Conservation (phyloP, 1,284 basidiomycete genomes). For the Melanopsichium pennsylvanicum region DNA sequence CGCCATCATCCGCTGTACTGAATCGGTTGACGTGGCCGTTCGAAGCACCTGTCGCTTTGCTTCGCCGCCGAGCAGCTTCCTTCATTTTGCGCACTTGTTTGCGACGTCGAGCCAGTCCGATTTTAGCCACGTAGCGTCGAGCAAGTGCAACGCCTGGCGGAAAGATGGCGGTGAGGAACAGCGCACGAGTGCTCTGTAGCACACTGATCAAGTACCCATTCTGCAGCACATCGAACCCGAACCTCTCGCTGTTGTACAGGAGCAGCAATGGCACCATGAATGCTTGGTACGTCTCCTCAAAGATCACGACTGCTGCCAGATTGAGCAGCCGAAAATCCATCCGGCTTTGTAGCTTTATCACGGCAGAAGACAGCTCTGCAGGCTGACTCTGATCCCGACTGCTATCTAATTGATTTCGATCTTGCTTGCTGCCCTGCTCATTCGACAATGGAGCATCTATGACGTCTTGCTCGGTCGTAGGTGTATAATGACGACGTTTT, state of each 20-base stretch:
- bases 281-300: constrained; percentile 58
- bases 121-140: constrained; percentile 37
- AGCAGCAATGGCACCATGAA: constrained; percentile 59
- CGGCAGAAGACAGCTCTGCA: constrained; percentile 21
- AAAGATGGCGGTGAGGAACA: constrained; percentile 55
- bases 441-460: constrained; percentile 24
- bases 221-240: constrained; percentile 55
- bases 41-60: background rate
- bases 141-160: constrained; percentile 46
- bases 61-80: constrained; percentile 16
- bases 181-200: constrained; percentile 50
- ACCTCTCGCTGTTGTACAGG: constrained; percentile 58
- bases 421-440: background rate
- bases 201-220: constrained; percentile 57
- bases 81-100: constrained; percentile 30
- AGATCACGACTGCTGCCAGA: constrained; percentile 49
- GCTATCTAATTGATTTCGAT: background rate
- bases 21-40: background rate
- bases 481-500: constrained; percentile 21
- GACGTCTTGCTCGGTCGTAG: constrained; percentile 22
- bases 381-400: background rate
- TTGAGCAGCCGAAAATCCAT: constrained; percentile 51
- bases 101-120: constrained; percentile 27
- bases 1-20: background rate
- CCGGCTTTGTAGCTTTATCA: constrained; percentile 26